Percentiles rank a stretch among this genome's conserved stretches.
Conservation (phyloP, 1,284 basidiomycete genomes). For the Peniophora sp. region DNA sequence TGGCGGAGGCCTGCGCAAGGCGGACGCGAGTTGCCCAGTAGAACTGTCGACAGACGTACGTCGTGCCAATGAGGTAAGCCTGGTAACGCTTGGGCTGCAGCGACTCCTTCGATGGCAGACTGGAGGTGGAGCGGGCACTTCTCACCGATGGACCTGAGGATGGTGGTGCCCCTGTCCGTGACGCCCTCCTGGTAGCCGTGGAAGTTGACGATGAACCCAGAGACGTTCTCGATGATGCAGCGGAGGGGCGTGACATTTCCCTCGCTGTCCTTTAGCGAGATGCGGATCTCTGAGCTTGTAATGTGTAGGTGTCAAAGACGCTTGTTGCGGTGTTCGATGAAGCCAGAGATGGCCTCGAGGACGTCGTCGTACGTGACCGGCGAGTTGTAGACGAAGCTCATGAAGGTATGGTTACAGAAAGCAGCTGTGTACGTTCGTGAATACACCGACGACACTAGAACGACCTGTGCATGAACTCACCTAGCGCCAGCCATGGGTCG, state of each 20-base stretch:
- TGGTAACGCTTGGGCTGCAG: conserved; percentile 98
- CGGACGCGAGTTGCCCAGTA: conserved; percentile 93
- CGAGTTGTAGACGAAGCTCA: conserved; percentile 98
- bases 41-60: conserved; percentile 93
- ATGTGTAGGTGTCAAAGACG: conserved; percentile 97
- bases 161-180: conserved; percentile 89
- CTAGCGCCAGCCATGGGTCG: conserved; percentile 80
- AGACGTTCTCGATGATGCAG: conserved; percentile 97
- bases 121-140: conserved; percentile 91
- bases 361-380: conserved; percentile 95
- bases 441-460: conserved; percentile 3
- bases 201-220: conserved; percentile 97
- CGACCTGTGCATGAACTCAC: conserved; percentile 31
- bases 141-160: conserved; percentile 94
- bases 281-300: conserved; percentile 95
- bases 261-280: conserved; percentile 88
- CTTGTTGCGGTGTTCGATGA: conserved; percentile 97
- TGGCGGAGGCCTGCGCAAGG: conserved; percentile 56
- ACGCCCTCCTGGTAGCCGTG: conserved; percentile 97
- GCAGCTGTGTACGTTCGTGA: conserved; percentile 64
- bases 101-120: conserved; percentile 97
- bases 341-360: conserved; percentile 90
- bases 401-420: conserved; percentile 93
- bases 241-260: conserved; percentile 94
- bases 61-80: conserved; percentile 97